Percentiles rank a stretch among this genome's conserved stretches.
phyloP scores from a whole-genome alignment of 2,329 filamentous ascomycete species.

The Colletotrichum graminicola region DNA sequence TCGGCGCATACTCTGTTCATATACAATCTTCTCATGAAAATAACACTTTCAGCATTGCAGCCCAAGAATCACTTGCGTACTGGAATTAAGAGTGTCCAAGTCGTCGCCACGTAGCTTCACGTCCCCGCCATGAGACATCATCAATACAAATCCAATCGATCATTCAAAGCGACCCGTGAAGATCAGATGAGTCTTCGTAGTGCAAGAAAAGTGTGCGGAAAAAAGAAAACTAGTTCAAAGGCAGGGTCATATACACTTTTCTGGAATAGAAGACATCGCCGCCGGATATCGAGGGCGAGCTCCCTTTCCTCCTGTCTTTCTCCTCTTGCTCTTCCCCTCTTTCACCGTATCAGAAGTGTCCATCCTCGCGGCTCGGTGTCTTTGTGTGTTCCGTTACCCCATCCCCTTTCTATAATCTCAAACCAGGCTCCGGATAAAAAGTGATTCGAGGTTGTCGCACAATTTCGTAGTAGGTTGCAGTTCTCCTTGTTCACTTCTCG shows the following conservation, averaged over 20 bases:
- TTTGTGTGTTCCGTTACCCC: slow-evolving; percentile 37
- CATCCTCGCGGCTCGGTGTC: slow-evolving; percentile 32
- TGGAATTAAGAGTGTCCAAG: not conserved
- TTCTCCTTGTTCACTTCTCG: slow-evolving; percentile 68
- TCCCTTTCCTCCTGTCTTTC: slow-evolving; percentile 37
- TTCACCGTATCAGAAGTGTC: not conserved
- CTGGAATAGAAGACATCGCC: slow-evolving; percentile 14
- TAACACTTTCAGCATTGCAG: no score
- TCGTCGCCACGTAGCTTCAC: not conserved
- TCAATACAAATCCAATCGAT: slow-evolving; percentile 40
- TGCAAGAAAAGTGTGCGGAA: slow-evolving; percentile 44
- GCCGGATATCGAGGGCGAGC: slow-evolving; percentile 25
- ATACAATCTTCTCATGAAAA: not conserved
- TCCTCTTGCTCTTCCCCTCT: slow-evolving; percentile 8
- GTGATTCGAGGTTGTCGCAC: slow-evolving; percentile 5
- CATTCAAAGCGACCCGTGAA: slow-evolving; percentile 22
- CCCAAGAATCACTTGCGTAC: not conserved
- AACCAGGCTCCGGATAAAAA: slow-evolving; percentile 14
- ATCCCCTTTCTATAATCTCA: slow-evolving; percentile 33
- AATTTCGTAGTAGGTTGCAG: slow-evolving; percentile 40
- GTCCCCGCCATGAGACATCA: slow-evolving; percentile 4
- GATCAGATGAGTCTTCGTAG: slow-evolving; percentile 43
- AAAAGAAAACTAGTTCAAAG: slow-evolving; percentile 46
- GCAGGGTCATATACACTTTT: slow-evolving; percentile 50
- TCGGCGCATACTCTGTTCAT: not conserved